Percentiles rank a stretch among this genome's conserved stretches.
phyloP scores from a whole-genome alignment of 2,329 filamentous ascomycete species.

The Malbranchea zuffiana region DNA sequence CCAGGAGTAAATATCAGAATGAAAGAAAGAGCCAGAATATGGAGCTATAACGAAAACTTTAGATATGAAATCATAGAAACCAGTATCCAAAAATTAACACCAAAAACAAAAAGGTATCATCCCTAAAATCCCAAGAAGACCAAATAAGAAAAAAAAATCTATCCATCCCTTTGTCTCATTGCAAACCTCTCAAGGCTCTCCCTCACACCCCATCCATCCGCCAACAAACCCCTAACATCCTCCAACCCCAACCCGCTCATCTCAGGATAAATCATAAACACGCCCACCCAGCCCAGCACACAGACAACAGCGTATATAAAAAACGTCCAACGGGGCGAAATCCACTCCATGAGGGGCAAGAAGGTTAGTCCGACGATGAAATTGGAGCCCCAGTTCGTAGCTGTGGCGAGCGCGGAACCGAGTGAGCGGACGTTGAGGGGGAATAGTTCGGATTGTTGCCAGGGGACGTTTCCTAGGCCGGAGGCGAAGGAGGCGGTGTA shows the following conservation, averaged over 20 bases:
- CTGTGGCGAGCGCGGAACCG: slow-evolving; percentile 52
- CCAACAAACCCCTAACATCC: slow-evolving; percentile 61
- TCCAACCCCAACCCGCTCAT: slow-evolving; percentile 73
- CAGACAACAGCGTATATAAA: slow-evolving; percentile 67
- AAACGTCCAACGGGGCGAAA: slow-evolving; percentile 70
- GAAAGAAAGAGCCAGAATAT: too few species aligned
- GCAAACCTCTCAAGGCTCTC: slow-evolving; percentile 29
- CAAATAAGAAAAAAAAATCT: background rate
- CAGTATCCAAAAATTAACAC: too few species aligned
- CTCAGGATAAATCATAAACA: slow-evolving; percentile 75
- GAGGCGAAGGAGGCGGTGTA: slow-evolving; percentile 81
- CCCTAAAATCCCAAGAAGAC: background rate
- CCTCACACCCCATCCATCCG: slow-evolving; percentile 60
- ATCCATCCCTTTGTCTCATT: slow-evolving; percentile 3
- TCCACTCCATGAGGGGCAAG: slow-evolving; percentile 67
- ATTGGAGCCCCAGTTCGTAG: slow-evolving; percentile 81
- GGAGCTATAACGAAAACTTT: too few species aligned
- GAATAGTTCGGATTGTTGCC: slow-evolving; percentile 93
- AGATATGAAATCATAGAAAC: too few species aligned
- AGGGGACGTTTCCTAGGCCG: slow-evolving; percentile 83
- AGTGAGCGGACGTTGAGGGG: slow-evolving; percentile 54
- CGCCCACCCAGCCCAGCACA: slow-evolving; percentile 49
- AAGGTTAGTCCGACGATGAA: slow-evolving; percentile 80
- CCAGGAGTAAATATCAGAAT: too few species aligned
- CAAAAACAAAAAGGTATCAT: too few species aligned